Base-by-base conservation (phyloP, 129 eudicot species). In the Saposhnikovia divaricata region DNA sequence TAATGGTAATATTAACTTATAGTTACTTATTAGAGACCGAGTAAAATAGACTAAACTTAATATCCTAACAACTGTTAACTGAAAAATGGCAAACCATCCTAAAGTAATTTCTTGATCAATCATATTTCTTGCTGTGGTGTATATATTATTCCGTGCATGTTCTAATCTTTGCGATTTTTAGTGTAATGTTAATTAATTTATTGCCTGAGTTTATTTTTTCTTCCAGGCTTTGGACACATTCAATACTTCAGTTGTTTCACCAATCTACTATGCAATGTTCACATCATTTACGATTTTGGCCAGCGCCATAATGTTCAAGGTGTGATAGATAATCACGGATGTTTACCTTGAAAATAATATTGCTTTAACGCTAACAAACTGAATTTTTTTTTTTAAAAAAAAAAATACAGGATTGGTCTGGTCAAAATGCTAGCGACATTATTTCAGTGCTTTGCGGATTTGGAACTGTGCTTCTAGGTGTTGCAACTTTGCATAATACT, bases 391-490 rank as follows among this genome's bases (percentile, higher is more conserved):
- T 40, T 34, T 34, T 44, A 21, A 0, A n/a, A n/a, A n/a, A n/a
- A n/a, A n/a, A 18, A 61, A 80, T 15, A 57, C 80, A 93, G 98
- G 97, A 93, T 87, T 93, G 97, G 94, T 83, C 92, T 75, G 98
- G 98, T 81, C 98, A 91, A 82, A 93, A 93, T 88, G 89, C 86
- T 75, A 89, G 97, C 83, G 81, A 85, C 71, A 88, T 93, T 37
- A 86, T 89, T 27, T 93, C 98, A 3, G 98, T 85, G 79, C 98
- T 93, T 25, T 93, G 98, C 55, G 98, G 98, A 48, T 93, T 93
- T 84, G 57, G 90, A 80, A 93, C 97, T 65, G 97, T 93, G 77
- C 93, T 93, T 65, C 89, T 93, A 18, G 98, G 98, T 75, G 91
- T 97, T 28, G 87, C 91, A 91, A 90, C 91, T 77, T 87, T 93